Base-by-base conservation (phyloP, 192 early-diverging fungal genomes). In the Entophlyctis helioformis region DNA sequence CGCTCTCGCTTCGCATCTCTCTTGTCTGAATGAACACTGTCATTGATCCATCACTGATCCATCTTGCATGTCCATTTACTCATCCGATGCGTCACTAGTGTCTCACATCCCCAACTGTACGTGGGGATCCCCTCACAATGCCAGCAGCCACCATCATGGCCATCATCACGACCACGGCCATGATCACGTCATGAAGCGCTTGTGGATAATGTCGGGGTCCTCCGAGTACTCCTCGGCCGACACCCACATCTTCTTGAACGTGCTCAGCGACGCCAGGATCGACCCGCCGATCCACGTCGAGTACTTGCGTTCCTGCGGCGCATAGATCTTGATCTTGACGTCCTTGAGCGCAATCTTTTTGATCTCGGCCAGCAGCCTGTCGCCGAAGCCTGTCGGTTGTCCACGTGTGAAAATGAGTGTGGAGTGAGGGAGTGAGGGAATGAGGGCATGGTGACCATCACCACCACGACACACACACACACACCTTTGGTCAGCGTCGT, bases 211-310 rank as follows among this genome's bases (percentile, higher is more conserved):
- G 45, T 96, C 90, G 3, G 90, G 88, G 60, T 97, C 91, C 63
- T 97, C 93, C 56, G 92, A 84, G 57, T 87, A 74, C 68, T 98
- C 92, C 62, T 96, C 91, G 38, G 95, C 86, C 3, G 89, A 89
- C 11, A 98, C 80, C 95, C 95, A 98, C 89, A 98, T 94, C 80
- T 91, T 95, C 62, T 93, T 94, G 73, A 98, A 98, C 46, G 20
- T 60, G 71, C 86, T 88, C 47, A 96, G 75, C 9, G 86, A 86
- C 6, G 90, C 91, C 37, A 96, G 55, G 71, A 98, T 96, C 25
- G 86, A 89, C 0, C 92, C 92, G 43, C 92, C 95, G 53, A 96
- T 92, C 93, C 95, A 98, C 24, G 92, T 96, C 24, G 86, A 86
- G 65, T 93, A 98, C 61, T 91, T 96, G 48, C 95, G 83, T 72